Percentiles rank a stretch among this genome's conserved stretches.
Conservation (phyloP, 2,329 filamentous ascomycete species). For the Myriosclerotinia curreyana region DNA sequence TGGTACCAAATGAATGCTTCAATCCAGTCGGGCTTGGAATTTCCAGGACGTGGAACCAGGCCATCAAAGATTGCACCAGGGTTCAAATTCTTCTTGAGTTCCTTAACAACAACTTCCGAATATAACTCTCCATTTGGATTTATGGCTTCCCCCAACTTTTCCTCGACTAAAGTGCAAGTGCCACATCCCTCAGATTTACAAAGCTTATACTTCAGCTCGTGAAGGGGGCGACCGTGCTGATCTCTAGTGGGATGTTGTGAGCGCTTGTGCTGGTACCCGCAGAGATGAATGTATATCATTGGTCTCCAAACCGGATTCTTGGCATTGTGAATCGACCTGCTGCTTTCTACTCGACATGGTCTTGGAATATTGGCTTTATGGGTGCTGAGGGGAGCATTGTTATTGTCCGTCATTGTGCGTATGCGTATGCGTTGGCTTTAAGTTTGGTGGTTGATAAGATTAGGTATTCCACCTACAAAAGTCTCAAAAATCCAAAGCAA, state of each 20-base stretch:
- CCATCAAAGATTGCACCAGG: too few relatives aligned
- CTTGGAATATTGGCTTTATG: neutral
- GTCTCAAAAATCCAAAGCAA: too few relatives aligned
- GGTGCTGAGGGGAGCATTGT: neutral
- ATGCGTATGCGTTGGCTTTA: neutral
- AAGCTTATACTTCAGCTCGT: neutral
- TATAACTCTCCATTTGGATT: neutral
- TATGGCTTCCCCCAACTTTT: neutral
- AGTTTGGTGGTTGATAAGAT: too few relatives aligned
- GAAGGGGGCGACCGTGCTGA: neutral
- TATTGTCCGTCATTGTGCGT: neutral
- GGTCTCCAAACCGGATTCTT: neutral
- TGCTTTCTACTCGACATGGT: neutral
- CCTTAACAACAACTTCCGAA: neutral
- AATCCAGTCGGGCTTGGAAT: neutral
- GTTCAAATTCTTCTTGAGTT: too few relatives aligned
- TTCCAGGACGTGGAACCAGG: too few relatives aligned
- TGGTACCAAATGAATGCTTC: neutral
- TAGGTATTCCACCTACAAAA: too few relatives aligned
- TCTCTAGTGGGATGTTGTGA: neutral
- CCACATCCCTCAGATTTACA: neutral
- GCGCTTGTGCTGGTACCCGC: neutral
- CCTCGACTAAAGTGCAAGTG: neutral
- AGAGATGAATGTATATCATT: neutral
- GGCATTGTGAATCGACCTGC: neutral